Evolutionary conservation across 1,284 basidiomycete species (phyloP).

Genomic region (Kalmanozyma brasiliensis): DNA sequence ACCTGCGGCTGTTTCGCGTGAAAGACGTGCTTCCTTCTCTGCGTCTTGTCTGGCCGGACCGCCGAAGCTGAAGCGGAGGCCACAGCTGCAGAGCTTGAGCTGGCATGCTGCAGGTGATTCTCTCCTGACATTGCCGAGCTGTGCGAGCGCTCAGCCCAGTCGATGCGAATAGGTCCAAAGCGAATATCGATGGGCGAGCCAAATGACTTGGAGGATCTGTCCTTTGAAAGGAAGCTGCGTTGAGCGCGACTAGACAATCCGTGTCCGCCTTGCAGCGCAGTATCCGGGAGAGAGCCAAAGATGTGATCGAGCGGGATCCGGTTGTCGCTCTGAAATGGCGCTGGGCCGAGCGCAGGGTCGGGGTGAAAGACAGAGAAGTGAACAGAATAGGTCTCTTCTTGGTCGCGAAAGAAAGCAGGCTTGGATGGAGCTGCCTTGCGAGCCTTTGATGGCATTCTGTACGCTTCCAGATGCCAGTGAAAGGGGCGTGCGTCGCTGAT

Average conservation of each 20-base stretch:
- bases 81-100: conserved; percentile 7
- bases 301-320: conserved; percentile 12
- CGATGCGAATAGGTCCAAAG: conserved; percentile 54
- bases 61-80: conserved; percentile 7
- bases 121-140: conserved; percentile 3
- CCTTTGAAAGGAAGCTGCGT: conserved; percentile 19
- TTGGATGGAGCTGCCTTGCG: conserved; percentile 23
- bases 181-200: conserved; percentile 50
- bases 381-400: conserved; percentile 44
- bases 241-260: conserved; percentile 15
- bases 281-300: conserved; percentile 27
- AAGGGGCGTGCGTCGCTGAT: not conserved
- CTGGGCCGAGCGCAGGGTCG: conserved; percentile 9
- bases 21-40: conserved; percentile 32
- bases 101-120: not conserved
- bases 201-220: conserved; percentile 29
- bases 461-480: not conserved
- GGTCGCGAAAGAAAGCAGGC: conserved; percentile 29
- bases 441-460: conserved; percentile 36
- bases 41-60: conserved; percentile 5
- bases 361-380: conserved; percentile 39
- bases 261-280: conserved; percentile 34
- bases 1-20: conserved; percentile 43
- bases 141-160: conserved; percentile 43
- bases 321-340: conserved; percentile 24